Base-by-base conservation (phyloP, 2,329 filamentous ascomycete species). In the Venturia pyrina region DNA sequence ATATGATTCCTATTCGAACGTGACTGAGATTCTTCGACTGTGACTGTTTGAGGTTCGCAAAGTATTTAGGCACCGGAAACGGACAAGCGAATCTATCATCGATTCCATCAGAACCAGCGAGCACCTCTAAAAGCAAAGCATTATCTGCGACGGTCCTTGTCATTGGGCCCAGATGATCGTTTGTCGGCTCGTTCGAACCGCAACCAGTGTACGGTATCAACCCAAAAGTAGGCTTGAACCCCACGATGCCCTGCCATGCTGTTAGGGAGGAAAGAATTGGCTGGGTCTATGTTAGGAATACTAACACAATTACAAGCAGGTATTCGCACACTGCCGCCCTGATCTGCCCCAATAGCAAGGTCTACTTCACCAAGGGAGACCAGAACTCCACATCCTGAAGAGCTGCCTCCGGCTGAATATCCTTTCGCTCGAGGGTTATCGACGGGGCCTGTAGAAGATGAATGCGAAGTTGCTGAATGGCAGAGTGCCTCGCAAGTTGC, bases 191-290 rank as follows among this genome's bases (percentile, higher is more conserved):
- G 0, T 80, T 79, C 48, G 77, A 79, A 1, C 77, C 76, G 59
- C 81, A 76, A 0, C 80, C 82, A 0, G 80, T 84, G 64, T 78
- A 85, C 0, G 83, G 82, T 0, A 85, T 76, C 0, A 83, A 73
- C 0, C 80, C 79, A 65, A 81, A 77, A 0, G 81, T 84, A 0
- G 83, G 81, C 68, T 84, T 85, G 32, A 84, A 72, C 0, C 80
- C 80, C 3, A 79, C 77, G 48, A 74, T 65, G 1, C 74, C 75
- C 53, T 59, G 28, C 7, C 32, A 37, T 32, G 5, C 15, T 48
- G 17, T 44, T 11, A 53, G 48, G 21, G 21, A 3, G 13, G 21
- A 17, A 53, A 28, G 21, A 24, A 3, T 28, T n/a, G 24, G 17
- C 3, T 19, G 17, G 37, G 5, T 8, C 3, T 21, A 8, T 37